phyloP scores from a whole-genome alignment of 352 stramenopile genomes.

The Pythium phragmitis region DNA sequence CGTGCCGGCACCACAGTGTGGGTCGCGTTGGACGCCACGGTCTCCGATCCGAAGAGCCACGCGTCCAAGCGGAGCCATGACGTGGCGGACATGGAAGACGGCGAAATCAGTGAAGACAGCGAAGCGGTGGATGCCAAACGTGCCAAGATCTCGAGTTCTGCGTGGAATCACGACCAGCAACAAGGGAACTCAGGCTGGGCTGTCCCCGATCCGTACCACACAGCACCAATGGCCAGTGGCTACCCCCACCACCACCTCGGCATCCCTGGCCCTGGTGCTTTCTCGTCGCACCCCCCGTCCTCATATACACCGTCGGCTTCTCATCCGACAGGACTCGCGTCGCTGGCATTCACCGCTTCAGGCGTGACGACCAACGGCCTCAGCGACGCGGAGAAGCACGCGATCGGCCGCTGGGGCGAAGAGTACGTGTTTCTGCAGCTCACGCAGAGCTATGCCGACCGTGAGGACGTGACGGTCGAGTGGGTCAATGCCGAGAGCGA shows the following conservation, averaged over 20 bases:
- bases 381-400: conserved; percentile 70
- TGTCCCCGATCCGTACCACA: background rate
- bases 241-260: background rate
- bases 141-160: conserved; percentile 15
- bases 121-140: conserved; percentile 21
- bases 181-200: background rate
- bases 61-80: background rate
- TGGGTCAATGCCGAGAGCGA: conserved; percentile 84
- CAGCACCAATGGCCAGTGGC: background rate
- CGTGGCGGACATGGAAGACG: conserved; percentile 44
- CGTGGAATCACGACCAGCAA: conserved; percentile 14
- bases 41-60: conserved; percentile 3
- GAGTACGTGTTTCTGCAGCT: conserved; percentile 83
- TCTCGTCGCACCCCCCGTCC: background rate
- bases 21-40: conserved; percentile 16
- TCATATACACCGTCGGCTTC: background rate
- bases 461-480: conserved; percentile 37
- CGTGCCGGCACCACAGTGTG: conserved; percentile 35
- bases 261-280: background rate
- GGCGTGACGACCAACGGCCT: conserved; percentile 42
- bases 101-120: conserved; percentile 42
- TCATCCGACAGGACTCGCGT: conserved; percentile 1
- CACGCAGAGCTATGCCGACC: conserved; percentile 38
- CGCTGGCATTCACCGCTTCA: conserved; percentile 12
- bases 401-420: conserved; percentile 83